Conservation (phyloP, 495 filamentous ascomycete genomes). For the Apiosordaria backusii region DNA sequence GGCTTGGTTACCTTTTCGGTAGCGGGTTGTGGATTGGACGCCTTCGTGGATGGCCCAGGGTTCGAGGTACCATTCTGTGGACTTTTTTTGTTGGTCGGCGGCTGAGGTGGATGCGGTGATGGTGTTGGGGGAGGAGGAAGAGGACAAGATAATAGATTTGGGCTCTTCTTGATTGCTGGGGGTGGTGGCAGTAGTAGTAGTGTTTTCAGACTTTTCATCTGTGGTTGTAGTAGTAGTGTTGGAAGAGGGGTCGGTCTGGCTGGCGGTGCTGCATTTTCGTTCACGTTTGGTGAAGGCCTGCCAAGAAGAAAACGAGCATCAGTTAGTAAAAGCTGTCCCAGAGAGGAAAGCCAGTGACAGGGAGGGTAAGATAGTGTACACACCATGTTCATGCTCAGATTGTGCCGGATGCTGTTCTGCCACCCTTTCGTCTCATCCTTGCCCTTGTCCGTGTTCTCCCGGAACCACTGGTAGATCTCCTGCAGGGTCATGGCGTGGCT, state of each 20-base stretch:
- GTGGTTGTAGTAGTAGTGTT: not conserved
- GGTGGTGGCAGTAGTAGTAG: not conserved
- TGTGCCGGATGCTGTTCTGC: constrained; percentile 97
- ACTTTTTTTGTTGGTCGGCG: constrained; percentile 32
- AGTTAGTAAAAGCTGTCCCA: not conserved
- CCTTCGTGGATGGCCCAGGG: constrained; percentile 37
- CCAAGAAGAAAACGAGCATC: constrained; percentile 7
- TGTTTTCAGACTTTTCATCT: not conserved
- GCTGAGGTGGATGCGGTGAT: constrained; percentile 6
- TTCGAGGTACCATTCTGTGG: constrained; percentile 43
- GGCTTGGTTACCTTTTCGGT: constrained; percentile 38
- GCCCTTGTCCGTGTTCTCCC: constrained; percentile 72
- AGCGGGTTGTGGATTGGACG: constrained; percentile 48
- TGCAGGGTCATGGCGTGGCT: constrained; percentile 70
- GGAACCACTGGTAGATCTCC: constrained; percentile 90
- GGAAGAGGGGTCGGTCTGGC: constrained; percentile 3
- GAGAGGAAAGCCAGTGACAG: not conserved
- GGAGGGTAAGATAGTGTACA: constrained; percentile 26
- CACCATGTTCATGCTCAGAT: constrained; percentile 95
- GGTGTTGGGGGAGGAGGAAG: not conserved
- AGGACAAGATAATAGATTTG: not conserved
- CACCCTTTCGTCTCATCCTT: constrained; percentile 69
- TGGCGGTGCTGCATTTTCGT: constrained; percentile 20
- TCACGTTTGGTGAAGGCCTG: constrained; percentile 47
- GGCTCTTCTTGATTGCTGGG: not conserved